These are phyloP conservation scores for Sodiomyces alkalinus DNA, from an alignment of 2,329 filamentous ascomycete species.

Conservation along the genomic window DNA sequence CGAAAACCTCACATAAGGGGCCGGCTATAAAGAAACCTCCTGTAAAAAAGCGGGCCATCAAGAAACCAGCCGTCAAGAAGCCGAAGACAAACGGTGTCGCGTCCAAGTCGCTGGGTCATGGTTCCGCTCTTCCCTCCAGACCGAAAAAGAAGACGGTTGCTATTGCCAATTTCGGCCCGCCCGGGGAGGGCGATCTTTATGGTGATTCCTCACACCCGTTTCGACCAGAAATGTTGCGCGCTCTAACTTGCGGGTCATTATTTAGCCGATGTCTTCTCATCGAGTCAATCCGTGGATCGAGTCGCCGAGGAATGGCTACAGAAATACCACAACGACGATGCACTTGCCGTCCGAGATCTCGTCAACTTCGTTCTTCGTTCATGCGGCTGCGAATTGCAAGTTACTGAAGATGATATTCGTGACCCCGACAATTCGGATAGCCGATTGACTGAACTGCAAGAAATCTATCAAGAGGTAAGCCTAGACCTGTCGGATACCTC, in stretches of 20 bases:
- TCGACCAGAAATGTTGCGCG: too few species aligned
- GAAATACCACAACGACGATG: slow-evolving; percentile 38
- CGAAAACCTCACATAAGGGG: too few species aligned
- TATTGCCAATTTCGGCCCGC: slow-evolving; percentile 32
- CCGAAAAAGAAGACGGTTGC: slow-evolving; percentile 44
- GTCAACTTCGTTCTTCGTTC: slow-evolving; percentile 54
- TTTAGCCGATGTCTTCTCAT: slow-evolving; percentile 50
- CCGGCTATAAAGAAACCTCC: too few species aligned
- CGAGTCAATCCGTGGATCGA: slow-evolving; percentile 37
- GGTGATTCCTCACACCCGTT: too few species aligned
- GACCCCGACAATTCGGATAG: slow-evolving; percentile 78
- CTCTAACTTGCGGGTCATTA: too few species aligned
- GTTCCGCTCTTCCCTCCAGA: slow-evolving; percentile 31
- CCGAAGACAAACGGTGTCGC: slow-evolving; percentile 43
- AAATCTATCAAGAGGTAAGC: slow-evolving; percentile 64
- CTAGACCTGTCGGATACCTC: not conserved
- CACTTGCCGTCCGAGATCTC: slow-evolving; percentile 42
- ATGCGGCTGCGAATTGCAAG: slow-evolving; percentile 65
- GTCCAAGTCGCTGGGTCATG: slow-evolving; percentile 12
- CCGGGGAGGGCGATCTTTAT: slow-evolving; percentile 33
- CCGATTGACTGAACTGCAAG: slow-evolving; percentile 70
- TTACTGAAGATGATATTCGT: slow-evolving; percentile 70
- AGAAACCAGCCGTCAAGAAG: slow-evolving; percentile 47
- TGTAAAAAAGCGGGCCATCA: too few species aligned
- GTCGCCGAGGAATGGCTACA: slow-evolving; percentile 46